These are phyloP conservation scores for Rhodamnia rubescens DNA, from an alignment of 345 rosid species.

Conservation along the genomic window DNA sequence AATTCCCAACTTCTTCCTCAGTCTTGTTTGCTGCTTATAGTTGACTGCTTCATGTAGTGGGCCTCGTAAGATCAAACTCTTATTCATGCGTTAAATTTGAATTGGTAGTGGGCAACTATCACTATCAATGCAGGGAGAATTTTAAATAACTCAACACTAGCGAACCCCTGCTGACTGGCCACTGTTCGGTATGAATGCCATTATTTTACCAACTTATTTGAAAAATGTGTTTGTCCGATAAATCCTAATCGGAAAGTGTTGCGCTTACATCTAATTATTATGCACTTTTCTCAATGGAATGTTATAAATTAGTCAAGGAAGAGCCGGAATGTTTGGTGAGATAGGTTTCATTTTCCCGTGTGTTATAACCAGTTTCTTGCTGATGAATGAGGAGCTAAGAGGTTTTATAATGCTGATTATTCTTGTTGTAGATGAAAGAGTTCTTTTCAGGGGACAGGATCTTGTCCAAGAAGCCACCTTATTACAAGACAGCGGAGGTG, in stretches of 20 bases:
- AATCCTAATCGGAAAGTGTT: not conserved
- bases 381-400: not conserved
- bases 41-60: not conserved
- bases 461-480: conserved; percentile 50
- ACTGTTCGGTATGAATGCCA: not conserved
- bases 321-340: not conserved
- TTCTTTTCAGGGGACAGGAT: conserved; percentile 54
- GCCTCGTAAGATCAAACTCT: not conserved
- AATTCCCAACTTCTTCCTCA: not conserved
- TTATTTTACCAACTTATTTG: not conserved
- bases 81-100: not conserved
- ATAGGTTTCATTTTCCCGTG: not conserved
- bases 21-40: not conserved
- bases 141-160: not conserved
- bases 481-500: conserved; percentile 62
- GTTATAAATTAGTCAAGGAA: not conserved
- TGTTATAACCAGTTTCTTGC: not conserved
- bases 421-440: conserved; percentile 63
- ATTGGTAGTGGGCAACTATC: not conserved
- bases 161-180: not conserved
- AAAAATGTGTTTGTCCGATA: not conserved
- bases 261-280: not conserved
- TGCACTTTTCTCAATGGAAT: not conserved
- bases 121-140: not conserved
- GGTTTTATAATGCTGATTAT: not conserved